These are phyloP conservation scores for Suillus fuscotomentosus DNA, from an alignment of 768 basidiomycete genomes.

Conservation along the genomic window DNA sequence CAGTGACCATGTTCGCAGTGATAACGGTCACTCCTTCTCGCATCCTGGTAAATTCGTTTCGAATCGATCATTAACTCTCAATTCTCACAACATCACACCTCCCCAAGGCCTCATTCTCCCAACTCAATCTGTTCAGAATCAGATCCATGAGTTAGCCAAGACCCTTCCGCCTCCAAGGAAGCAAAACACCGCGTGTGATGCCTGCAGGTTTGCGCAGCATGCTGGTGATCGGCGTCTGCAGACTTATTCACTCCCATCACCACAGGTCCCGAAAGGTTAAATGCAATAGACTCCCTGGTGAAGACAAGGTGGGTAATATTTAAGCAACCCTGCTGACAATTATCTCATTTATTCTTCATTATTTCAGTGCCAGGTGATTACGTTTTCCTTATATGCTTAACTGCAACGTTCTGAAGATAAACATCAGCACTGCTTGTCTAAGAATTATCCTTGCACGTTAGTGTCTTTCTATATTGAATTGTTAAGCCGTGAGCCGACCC, in stretches of 20 bases:
- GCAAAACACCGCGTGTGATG: constrained; percentile 93
- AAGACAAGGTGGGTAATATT: constrained; percentile 64
- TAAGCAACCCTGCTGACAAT: constrained; percentile 6
- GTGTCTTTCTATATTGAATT: constrained; percentile 32
- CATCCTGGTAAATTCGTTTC: constrained; percentile 26
- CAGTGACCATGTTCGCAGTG: constrained; percentile 16
- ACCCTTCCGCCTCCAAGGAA: constrained; percentile 82
- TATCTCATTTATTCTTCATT: constrained; percentile 4
- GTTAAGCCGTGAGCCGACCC: constrained; percentile 18
- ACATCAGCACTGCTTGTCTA: constrained; percentile 74
- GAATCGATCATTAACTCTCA: neutral
- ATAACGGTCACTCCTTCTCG: constrained; percentile 29
- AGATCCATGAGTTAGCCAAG: constrained; percentile 80
- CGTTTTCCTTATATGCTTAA: neutral
- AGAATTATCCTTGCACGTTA: constrained; percentile 92
- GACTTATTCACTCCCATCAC: constrained; percentile 7
- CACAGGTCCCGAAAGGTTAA: constrained; percentile 83
- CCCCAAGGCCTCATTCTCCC: constrained; percentile 58
- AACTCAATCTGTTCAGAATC: constrained; percentile 69
- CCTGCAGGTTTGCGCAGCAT: constrained; percentile 62
- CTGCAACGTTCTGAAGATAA: constrained; percentile 8
- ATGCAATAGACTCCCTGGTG: constrained; percentile 78
- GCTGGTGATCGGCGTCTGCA: constrained; percentile 9
- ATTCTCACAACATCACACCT: constrained; percentile 7
- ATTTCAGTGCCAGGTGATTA: constrained; percentile 62